Conservation (phyloP, 768 basidiomycete species). For the Phylloporus scabripes region DNA sequence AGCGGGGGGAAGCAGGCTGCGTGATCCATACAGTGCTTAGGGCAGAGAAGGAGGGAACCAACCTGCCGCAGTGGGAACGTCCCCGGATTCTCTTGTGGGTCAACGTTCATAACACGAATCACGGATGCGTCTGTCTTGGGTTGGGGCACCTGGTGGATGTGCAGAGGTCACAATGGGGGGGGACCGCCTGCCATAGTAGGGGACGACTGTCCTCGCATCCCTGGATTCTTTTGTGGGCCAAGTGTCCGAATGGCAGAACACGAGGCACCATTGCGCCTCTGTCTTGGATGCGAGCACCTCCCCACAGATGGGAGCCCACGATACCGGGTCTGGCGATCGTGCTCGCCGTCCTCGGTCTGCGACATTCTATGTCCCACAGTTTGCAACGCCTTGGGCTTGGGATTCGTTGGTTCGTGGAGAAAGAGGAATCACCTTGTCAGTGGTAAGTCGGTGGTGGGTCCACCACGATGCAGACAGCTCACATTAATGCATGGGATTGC, state of each 20-base stretch:
- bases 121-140: no score
- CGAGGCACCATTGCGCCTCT: neutral
- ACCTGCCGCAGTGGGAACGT: no score
- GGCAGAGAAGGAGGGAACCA: no score
- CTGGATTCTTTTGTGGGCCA: no score
- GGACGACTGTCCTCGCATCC: conserved; percentile 22
- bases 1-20: no score
- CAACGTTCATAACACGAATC: no score
- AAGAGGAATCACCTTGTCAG: neutral
- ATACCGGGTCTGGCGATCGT: neutral
- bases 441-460: neutral
- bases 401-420: no score
- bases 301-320: neutral
- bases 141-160: no score
- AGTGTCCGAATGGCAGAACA: neutral
- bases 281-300: neutral
- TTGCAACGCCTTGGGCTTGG: neutral
- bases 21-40: no score
- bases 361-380: neutral
- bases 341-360: neutral
- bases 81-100: no score
- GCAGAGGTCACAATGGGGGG: no score
- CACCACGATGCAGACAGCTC: neutral
- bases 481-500: neutral
- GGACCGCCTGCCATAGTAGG: neutral